phyloP scores from a whole-genome alignment of 2,329 filamentous ascomycete genomes.

The Nothomitra cinnamomea region DNA sequence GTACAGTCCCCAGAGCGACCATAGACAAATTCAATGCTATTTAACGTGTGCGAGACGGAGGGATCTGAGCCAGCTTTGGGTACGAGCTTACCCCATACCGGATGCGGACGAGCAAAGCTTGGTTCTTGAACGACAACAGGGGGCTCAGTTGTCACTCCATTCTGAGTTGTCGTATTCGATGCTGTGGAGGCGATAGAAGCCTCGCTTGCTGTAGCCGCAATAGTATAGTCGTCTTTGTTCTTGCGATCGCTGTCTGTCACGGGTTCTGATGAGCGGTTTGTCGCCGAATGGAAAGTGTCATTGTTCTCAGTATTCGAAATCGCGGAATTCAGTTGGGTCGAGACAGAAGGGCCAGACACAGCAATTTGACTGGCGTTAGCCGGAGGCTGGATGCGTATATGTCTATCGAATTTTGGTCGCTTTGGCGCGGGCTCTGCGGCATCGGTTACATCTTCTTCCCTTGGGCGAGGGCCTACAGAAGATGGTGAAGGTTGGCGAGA shows the following conservation, averaged over 20 bases:
- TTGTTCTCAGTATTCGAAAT: no score
- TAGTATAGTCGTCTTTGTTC: no score
- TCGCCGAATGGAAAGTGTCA: no score
- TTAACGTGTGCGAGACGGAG: not conserved
- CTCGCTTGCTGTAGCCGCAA: no score
- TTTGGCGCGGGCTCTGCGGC: not conserved
- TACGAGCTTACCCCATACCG: conserved; percentile 5
- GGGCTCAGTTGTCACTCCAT: no score
- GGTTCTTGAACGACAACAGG: not conserved
- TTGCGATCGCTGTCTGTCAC: no score
- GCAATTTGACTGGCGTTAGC: not conserved
- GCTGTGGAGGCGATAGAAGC: no score
- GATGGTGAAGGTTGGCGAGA: not conserved
- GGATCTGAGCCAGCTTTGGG: not conserved
- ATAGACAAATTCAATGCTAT: not conserved
- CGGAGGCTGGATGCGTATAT: not conserved
- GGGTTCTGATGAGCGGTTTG: no score
- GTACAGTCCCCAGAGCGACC: conserved; percentile 35
- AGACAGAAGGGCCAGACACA: not conserved
- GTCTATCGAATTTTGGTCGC: not conserved
- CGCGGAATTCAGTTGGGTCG: no score
- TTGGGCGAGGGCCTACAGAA: not conserved
- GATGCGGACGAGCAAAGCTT: conserved; percentile 6
- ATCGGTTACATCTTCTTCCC: not conserved
- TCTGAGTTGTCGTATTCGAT: no score